Evolutionary conservation across 2,329 filamentous ascomycete genomes (phyloP), one percentile per base, ranked within the genome.

Genomic region (Botrytis galanthina): DNA sequence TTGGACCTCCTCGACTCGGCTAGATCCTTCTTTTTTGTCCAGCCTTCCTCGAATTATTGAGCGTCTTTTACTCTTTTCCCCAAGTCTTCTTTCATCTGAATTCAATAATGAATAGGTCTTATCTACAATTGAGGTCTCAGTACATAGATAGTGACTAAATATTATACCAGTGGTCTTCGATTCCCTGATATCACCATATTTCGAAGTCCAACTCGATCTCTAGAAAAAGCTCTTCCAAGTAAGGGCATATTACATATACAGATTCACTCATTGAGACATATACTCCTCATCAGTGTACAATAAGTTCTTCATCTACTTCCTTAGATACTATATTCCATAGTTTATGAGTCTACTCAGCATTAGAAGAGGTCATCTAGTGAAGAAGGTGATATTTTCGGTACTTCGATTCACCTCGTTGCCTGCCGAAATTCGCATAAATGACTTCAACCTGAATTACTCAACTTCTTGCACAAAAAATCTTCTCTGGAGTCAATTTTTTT

Each of bases 91-190:
- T 54, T 6, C 48, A 54, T n/a, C 4, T 54, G 10, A n/a, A 54
- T 14, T 54, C 12, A 14, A 54, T 1, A 54, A 14, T n/a, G 9
- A 54, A 54, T 54, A 54, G 26, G 0, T 14, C 12, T 14, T 16
- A 1, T 16, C 12, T 1, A 12, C 7, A n/a, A 7, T 6, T 1
- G 3, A n/a, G 4, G 5, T 51, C 2, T 54, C 7, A 0, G 12
- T 14, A 8, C 2, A n/a, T 16, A n/a, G 20, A n/a, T 16, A 3
- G 1, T 22, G 6, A 48, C 46, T 10, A n/a, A 12, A 16, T n/a
- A 12, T 54, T 3, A 7, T n/a, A 12, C 12, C 26, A 54, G 48
- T n/a, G 26, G 26, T 54, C 48, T 54, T 51, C 0, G 5, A 16
- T 54, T 54, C 2, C 4, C 48, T n/a, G 2, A n/a, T n/a, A n/a